These are phyloP conservation scores for Leccinum fibrillosum DNA, from an alignment of 768 basidiomycete species.

Conservation along the genomic window DNA sequence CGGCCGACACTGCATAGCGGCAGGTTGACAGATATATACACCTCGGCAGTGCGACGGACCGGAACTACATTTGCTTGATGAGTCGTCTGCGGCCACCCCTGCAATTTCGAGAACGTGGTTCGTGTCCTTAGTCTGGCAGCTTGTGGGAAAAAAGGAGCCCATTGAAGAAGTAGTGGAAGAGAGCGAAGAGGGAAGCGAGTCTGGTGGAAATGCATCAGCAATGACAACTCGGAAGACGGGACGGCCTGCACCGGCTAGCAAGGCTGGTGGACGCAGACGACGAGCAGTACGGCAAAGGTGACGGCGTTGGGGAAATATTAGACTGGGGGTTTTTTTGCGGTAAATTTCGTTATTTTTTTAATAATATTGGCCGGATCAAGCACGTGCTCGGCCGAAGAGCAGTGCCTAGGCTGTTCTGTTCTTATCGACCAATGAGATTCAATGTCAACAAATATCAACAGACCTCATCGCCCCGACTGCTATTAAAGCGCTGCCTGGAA, in stretches of 20 bases:
- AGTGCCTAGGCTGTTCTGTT: not conserved
- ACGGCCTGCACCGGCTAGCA: slow-evolving; percentile 40
- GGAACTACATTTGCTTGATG: slow-evolving; percentile 57
- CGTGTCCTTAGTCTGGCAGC: slow-evolving; percentile 38
- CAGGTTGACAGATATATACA: slow-evolving; percentile 6
- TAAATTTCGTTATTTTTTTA: not conserved
- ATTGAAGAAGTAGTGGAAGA: slow-evolving; percentile 28
- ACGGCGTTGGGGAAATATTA: slow-evolving; percentile 17
- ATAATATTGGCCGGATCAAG: not conserved
- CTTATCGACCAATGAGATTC: slow-evolving; percentile 33
- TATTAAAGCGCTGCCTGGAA: slow-evolving; percentile 22
- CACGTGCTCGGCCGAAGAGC: slow-evolving; percentile 7
- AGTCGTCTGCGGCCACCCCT: slow-evolving; percentile 55
- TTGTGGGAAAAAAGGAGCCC: slow-evolving; percentile 15
- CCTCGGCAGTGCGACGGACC: slow-evolving; percentile 54
- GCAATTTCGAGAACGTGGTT: slow-evolving; percentile 70
- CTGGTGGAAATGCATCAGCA: slow-evolving; percentile 43
- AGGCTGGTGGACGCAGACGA: slow-evolving; percentile 63
- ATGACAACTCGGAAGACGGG: slow-evolving; percentile 23
- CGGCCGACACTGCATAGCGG: slow-evolving; percentile 10
- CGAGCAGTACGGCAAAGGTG: slow-evolving; percentile 50
- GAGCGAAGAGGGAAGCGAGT: slow-evolving; percentile 40
- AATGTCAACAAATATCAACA: slow-evolving; percentile 27
- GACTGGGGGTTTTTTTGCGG: not conserved
- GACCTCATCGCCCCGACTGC: slow-evolving; percentile 5